A percentile compares a stretch with the other conserved stretches of the same genome.
phyloP scores from a whole-genome alignment of 345 rosid genomes.

The Citrus unshiu region DNA sequence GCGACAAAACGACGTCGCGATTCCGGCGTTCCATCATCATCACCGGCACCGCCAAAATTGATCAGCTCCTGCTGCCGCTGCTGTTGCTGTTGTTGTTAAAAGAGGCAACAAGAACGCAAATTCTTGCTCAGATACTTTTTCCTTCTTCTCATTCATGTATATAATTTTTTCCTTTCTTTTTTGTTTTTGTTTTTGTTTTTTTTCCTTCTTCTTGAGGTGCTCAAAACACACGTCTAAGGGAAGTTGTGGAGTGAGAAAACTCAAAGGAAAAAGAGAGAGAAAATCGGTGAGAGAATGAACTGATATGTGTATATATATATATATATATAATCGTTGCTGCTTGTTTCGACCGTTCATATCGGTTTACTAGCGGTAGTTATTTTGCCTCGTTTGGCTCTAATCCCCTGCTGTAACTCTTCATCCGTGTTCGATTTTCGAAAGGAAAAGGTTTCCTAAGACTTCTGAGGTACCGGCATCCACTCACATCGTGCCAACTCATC shows the following conservation, averaged over 20 bases:
- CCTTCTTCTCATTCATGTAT: constrained; percentile 9
- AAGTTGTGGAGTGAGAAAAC: constrained; percentile 7
- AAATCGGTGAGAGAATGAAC: constrained; percentile 2
- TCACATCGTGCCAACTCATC: neutral
- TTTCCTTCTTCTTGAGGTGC: neutral
- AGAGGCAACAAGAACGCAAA: neutral
- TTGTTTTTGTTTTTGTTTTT: neutral
- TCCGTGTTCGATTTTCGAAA: no score
- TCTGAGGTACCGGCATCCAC: neutral
- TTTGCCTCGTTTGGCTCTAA: neutral
- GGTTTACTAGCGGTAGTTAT: constrained; percentile 34
- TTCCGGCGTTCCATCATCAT: constrained; percentile 47
- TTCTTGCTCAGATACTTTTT: neutral
- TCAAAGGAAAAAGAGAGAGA: constrained; percentile 2
- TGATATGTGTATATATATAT: no score
- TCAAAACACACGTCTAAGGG: constrained; percentile 7
- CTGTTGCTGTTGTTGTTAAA: neutral
- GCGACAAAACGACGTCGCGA: constrained; percentile 46
- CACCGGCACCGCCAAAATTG: neutral
- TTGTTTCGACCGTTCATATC: constrained; percentile 32
- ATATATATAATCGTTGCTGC: neutral
- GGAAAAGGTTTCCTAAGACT: no score
- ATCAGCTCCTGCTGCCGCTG: neutral
- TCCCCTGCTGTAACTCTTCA: neutral
- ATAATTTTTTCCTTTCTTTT: neutral